Conservation (phyloP, 75 land plant genomes). For the Pinus albicaulis region DNA sequence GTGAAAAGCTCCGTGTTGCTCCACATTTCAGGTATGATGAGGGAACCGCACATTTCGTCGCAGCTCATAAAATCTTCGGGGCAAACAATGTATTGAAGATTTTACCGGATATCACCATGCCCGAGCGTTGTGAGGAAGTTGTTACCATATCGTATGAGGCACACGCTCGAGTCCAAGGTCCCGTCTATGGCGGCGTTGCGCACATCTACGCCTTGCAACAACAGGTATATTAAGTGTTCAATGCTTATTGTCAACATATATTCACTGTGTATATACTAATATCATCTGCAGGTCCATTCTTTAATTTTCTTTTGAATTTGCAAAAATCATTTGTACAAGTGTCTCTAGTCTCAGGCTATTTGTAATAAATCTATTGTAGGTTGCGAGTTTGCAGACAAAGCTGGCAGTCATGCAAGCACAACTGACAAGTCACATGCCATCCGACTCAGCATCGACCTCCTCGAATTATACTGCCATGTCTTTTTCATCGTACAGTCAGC, state of each 20-base stretch:
- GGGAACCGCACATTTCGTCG: constrained; percentile 92
- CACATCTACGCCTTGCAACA: constrained; percentile 89
- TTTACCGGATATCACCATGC: constrained; percentile 60
- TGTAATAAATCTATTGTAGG: constrained; percentile 57
- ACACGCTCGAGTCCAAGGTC: constrained; percentile 81
- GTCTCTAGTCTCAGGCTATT: too few species aligned
- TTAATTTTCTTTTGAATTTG: too few species aligned
- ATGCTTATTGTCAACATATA: too few species aligned
- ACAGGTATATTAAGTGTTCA: too few species aligned
- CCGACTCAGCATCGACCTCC: too few species aligned
- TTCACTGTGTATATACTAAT: too few species aligned
- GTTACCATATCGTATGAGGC: constrained; percentile 93
- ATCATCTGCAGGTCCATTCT: too few species aligned
- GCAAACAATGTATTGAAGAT: constrained; percentile 94
- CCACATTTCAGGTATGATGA: constrained; percentile 91
- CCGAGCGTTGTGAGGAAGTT: constrained; percentile 85
- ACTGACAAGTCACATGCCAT: constrained; percentile 23
- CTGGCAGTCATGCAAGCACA: too few species aligned
- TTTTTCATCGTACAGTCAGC: too few species aligned
- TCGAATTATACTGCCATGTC: too few species aligned
- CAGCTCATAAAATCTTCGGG: constrained; percentile 97
- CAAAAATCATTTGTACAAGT: too few species aligned
- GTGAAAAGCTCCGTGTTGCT: constrained; percentile 86
- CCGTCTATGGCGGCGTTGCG: constrained; percentile 92
- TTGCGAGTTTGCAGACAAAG: constrained; percentile 84